phyloP scores from a whole-genome alignment of 495 filamentous ascomycete genomes.

The Barbatosphaeria neglecta region DNA sequence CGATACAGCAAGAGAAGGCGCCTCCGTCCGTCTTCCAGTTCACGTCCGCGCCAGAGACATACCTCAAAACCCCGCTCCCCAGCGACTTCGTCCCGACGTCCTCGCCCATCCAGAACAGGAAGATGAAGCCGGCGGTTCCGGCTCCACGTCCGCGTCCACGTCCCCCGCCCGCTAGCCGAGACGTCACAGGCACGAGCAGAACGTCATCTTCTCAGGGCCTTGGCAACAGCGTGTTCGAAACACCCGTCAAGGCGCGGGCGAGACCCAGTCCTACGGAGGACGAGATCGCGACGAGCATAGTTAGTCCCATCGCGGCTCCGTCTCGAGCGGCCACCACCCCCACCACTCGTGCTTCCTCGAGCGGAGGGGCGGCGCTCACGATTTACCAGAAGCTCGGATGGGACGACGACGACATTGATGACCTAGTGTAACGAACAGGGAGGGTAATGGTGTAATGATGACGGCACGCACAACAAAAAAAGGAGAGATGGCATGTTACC shows the following conservation, averaged over 20 bases:
- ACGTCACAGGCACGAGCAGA: neutral
- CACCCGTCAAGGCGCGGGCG: neutral
- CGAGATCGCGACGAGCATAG: too few species aligned
- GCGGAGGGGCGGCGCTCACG: neutral
- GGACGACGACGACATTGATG: conserved; percentile 16
- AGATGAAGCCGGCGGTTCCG: neutral
- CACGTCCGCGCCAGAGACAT: neutral
- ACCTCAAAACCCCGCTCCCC: neutral
- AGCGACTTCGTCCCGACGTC: neutral
- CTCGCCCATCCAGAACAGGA: neutral
- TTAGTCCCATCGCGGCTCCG: neutral
- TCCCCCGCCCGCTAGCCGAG: neutral
- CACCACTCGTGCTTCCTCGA: neutral
- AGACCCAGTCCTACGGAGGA: too few species aligned
- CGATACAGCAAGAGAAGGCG: neutral
- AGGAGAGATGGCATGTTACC: too few species aligned
- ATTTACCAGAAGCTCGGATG: neutral
- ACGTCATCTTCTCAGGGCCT: neutral
- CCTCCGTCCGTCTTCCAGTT: neutral
- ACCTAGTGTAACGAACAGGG: conserved; percentile 6
- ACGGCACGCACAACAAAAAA: too few species aligned
- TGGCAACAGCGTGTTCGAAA: neutral
- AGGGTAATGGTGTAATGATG: too few species aligned
- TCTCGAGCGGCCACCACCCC: neutral
- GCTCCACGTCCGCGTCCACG: too few species aligned